Base-by-base conservation (phyloP, 495 filamentous ascomycete species). In the Xylaria grammica region DNA sequence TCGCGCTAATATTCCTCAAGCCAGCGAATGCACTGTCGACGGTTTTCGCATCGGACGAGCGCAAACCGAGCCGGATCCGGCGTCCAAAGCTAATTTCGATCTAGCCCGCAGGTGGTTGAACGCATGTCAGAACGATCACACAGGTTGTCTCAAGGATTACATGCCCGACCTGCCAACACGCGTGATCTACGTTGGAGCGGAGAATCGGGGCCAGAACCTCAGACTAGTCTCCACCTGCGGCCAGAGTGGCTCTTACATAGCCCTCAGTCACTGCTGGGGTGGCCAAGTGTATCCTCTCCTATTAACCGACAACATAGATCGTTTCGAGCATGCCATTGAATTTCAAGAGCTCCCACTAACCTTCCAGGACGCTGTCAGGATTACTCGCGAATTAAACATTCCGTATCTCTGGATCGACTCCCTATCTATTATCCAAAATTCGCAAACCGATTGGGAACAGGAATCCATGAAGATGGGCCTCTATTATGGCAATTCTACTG, bases 321-420 rank as follows among this genome's bases (percentile, higher is more conserved):
- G 13, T 27, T 20, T 50, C 11, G 10, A 26, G 26, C 22, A 17
- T 30, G 15, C 27, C 11, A 49, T 71, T 10, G 2, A 36, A 11
- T 30, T 57, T 40, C 26, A 62, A 15, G 8, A 38, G 5, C 40
- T 71, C 26, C 63, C 70, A 5, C 29, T 49, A 11, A 69, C 62
- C 22, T 67, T 71, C 40, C 54, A 44, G 20, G 68, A 73, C 26
- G 70, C 68, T 20, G 54, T 71, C 9, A 32, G 26, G 15, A 53
- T 71, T 19, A 64, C 70, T 15, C 44, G 68, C 17, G 13, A 45
- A 6, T 51, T 73, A 7, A 65, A 65, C 32, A 42, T 73, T 20
- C 52, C 29, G 26, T 73, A 73, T 54, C 38, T 73, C 58, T 73
- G 70, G 70, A 70, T 72, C 7, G 68, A 72, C 59, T 48, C 63